These are phyloP conservation scores for Apiospora malaysiana DNA, from an alignment of 2,329 filamentous ascomycete genomes.

Conservation along the genomic window DNA sequence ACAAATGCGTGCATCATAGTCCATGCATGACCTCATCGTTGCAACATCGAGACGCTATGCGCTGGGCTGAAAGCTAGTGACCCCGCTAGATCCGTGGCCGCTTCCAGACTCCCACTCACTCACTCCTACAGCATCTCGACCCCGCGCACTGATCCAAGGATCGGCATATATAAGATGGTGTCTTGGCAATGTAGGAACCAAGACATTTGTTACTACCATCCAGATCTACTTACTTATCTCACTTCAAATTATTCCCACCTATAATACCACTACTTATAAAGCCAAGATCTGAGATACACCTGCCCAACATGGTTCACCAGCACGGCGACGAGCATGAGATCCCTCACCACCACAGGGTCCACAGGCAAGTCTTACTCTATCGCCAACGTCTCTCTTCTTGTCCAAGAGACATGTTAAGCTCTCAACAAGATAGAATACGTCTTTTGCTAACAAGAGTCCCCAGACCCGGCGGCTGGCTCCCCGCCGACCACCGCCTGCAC, in stretches of 20 bases:
- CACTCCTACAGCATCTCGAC: too few species aligned
- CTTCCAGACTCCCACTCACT: too few species aligned
- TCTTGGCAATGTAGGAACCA: conserved; percentile 18
- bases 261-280: not conserved
- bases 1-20: not conserved
- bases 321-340: conserved; percentile 58
- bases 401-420: too few species aligned
- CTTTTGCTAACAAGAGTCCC: not conserved
- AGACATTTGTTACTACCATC: not conserved
- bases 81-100: not conserved
- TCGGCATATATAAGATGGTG: conserved; percentile 11
- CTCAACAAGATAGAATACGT: not conserved
- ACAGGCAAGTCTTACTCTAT: conserved; percentile 47
- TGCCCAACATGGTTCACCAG: conserved; percentile 53
- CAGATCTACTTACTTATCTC: not conserved
- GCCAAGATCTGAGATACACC: not conserved
- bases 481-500: conserved; percentile 66
- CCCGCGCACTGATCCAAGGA: not conserved
- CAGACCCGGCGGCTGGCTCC: conserved; percentile 64
- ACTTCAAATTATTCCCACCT: not conserved
- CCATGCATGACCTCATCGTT: conserved; percentile 14
- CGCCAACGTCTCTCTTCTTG: not conserved
- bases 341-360: conserved; percentile 51
- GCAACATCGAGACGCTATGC: conserved; percentile 1
- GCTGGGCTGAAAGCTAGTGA: conserved; percentile 3